These are phyloP conservation scores for Saccharum spontaneum DNA, from an alignment of 176 grass and related monocot species.

Conservation along the genomic window DNA sequence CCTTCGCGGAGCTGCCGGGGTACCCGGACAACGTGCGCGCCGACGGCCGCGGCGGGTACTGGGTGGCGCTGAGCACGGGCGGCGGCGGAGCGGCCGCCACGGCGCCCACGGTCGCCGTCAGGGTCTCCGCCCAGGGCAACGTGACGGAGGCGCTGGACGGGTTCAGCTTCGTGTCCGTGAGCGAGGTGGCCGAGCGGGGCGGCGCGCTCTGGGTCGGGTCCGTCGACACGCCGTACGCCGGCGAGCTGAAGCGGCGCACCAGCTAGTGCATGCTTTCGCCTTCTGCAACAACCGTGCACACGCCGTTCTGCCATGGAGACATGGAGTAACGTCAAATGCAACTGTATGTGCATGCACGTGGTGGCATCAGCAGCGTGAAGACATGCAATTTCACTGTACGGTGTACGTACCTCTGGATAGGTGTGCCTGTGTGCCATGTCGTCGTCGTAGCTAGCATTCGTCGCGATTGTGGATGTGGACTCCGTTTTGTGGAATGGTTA, in stretches of 20 bases:
- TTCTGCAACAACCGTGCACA: not conserved
- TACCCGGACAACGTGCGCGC: slow-evolving; percentile 83
- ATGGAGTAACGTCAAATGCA: too few species aligned
- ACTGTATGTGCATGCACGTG: too few species aligned
- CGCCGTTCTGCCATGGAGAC: not conserved
- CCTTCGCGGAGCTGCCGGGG: slow-evolving; percentile 61
- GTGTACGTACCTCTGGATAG: not conserved
- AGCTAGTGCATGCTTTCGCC: not conserved
- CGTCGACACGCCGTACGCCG: slow-evolving; percentile 58
- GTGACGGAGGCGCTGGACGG: slow-evolving; percentile 47
- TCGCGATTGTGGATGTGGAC: not conserved
- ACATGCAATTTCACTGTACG: not conserved
- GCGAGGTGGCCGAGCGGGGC: slow-evolving; percentile 52
- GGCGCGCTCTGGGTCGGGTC: slow-evolving; percentile 64
- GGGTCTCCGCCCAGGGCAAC: slow-evolving; percentile 28
- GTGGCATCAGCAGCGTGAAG: too few species aligned
- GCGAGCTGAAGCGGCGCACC: not conserved
- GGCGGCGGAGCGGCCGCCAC: not conserved
- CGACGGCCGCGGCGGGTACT: slow-evolving; percentile 54
- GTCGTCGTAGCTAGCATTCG: not conserved
- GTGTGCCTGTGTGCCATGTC: not conserved
- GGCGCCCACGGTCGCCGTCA: slow-evolving; percentile 42
- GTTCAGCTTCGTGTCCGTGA: slow-evolving; percentile 42
- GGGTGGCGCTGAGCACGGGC: slow-evolving; percentile 49
- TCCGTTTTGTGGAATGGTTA: not conserved